Base-by-base conservation (phyloP, 2,329 filamentous ascomycete species). In the Geosmithia flava region DNA sequence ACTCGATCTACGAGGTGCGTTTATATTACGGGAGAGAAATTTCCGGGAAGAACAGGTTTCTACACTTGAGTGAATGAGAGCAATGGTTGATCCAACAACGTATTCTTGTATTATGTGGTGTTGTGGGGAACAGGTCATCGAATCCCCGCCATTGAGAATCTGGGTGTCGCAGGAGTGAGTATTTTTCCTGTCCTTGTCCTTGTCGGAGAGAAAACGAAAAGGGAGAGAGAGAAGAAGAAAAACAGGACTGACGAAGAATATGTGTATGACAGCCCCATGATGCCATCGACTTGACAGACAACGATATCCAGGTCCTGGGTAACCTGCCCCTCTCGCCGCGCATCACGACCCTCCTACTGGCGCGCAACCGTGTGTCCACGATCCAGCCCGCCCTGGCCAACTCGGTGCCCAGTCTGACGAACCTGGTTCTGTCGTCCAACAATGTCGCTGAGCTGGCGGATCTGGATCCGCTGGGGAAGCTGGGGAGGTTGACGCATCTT, bases 1-100 rank as follows among this genome's bases (percentile, higher is more conserved):
- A 80, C 81, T 98, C 67, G 90, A 97, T 76, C 87, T 98, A 61
- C 83, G 93, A 95, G 93, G 93, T 97, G 86, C 81, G 89, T 78
- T 70, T 70, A 42, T 13, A 10, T 61, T 16, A 7, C 6, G 29
- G 29, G 11, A 11, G 11, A 80, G 85, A 85, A 88, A 8, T 27
- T 27, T 27, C 23, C 8, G 23, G 23, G 23, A 95, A 88, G 88
- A 82, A 76, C 87, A 91, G 89, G 93, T 95, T 37, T 81, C 88
- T 95, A 87, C 87, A 89, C 81, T 80, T 51, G 37, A 40, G 15
- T 27, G 33, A 37, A 37, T 37, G 33, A 37, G 15, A 63, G 64
- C 82, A 78, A 87, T 76, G 80, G 79, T 91, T 93, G 83, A 94
- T 90, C 85, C 70, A 79, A 75, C 64, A 69, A 71, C n/a, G 20